A percentile compares a stretch with the other conserved stretches of the same genome.
These are phyloP conservation scores for Ramaria sp. DNA, from an alignment of 768 basidiomycete species.

Conservation along the genomic window DNA sequence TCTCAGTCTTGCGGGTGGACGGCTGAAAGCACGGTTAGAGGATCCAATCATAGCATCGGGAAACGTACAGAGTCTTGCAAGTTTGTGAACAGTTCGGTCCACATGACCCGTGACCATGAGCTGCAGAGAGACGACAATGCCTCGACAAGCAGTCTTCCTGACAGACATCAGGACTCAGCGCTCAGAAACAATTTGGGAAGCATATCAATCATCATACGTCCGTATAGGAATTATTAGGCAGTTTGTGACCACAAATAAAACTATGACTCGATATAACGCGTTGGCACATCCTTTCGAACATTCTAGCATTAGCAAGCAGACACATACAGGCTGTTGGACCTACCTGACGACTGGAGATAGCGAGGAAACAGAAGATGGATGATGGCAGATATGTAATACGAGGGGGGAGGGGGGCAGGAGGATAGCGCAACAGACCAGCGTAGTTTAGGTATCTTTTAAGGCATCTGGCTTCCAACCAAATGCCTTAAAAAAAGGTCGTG, in stretches of 20 bases:
- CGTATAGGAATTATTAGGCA: background rate
- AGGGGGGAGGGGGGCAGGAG: no score
- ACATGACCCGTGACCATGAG: background rate
- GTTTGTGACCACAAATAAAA: background rate
- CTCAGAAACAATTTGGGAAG: background rate
- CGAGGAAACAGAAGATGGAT: background rate
- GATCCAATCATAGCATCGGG: background rate
- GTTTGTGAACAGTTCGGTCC: slow-evolving; percentile 1
- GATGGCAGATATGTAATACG: no score
- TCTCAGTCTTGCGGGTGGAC: background rate
- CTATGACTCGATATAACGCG: background rate
- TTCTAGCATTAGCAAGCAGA: background rate
- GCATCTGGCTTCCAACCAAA: background rate
- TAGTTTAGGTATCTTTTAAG: background rate
- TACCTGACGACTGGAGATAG: background rate
- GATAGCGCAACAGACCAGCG: background rate
- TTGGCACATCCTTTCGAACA: background rate
- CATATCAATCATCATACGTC: background rate
- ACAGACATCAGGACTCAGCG: background rate
- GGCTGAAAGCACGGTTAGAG: background rate
- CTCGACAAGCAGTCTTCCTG: background rate
- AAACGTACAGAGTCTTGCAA: slow-evolving; percentile 4
- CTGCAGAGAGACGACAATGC: background rate
- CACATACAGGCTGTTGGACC: background rate
- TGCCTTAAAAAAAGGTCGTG: no score